Percentiles rank a stretch among this genome's conserved stretches.
phyloP scores from a whole-genome alignment of 2,329 filamentous ascomycete genomes.

The Calonectria pseudoturangicola region DNA sequence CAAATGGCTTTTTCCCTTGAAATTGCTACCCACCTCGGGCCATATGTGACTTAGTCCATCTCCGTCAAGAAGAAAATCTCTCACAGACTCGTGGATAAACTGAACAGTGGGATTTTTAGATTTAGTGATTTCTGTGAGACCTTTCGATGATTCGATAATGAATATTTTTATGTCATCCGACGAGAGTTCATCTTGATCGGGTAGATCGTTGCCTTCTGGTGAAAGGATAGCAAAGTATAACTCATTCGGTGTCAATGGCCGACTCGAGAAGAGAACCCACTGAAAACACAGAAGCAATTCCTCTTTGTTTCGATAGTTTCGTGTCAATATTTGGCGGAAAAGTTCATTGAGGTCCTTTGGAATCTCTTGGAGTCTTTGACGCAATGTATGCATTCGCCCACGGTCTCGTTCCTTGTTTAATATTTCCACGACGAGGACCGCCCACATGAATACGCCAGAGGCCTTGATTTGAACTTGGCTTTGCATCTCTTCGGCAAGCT shows the following conservation, averaged over 20 bases:
- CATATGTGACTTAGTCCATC: not conserved
- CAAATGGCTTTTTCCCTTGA: not conserved
- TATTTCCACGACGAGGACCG: constrained; percentile 2
- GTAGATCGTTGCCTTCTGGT: not conserved
- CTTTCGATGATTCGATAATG: not conserved
- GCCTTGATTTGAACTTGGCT: not conserved
- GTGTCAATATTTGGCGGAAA: not conserved
- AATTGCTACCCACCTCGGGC: not conserved
- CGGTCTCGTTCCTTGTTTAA: constrained; percentile 9
- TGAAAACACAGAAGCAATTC: not conserved
- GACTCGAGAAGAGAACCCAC: not conserved
- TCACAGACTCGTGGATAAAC: constrained; percentile 13
- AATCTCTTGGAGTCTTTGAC: not conserved
- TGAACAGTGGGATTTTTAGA: not conserved
- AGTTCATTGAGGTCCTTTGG: constrained; percentile 6
- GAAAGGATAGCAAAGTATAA: not conserved
- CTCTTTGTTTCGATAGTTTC: not conserved
- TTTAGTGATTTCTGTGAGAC: not conserved
- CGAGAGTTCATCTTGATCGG: not conserved
- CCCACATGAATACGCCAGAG: constrained; percentile 1
- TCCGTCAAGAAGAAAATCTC: not conserved
- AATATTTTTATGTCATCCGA: not conserved
- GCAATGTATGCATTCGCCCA: not conserved
- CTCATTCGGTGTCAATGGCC: not conserved
- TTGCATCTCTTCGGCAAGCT: not conserved